Evolutionary conservation across 805 yeast genomes (phyloP).

Genomic region (Torulaspora maleeae): DNA sequence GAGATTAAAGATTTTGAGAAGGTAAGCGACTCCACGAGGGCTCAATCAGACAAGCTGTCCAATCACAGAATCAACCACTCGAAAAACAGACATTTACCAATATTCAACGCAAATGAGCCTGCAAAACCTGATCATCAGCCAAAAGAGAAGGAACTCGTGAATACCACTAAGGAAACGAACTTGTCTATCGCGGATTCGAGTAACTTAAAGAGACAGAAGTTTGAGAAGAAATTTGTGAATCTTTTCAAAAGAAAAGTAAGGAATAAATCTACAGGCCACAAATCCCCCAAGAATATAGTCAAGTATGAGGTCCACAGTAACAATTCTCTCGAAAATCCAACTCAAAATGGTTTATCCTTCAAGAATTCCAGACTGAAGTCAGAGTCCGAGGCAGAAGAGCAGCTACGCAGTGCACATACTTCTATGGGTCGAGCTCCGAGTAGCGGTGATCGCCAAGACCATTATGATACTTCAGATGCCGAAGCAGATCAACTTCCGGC

Average conservation of each 20-base stretch:
- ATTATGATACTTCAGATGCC: background rate
- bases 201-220: conserved; percentile 10
- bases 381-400: conserved; percentile 11
- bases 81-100: conserved; percentile 36
- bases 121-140: background rate
- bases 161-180: background rate
- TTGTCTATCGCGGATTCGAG: conserved; percentile 1
- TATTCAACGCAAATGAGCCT: conserved; percentile 11
- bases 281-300: background rate
- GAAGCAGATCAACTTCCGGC: conserved; percentile 8
- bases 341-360: conserved; percentile 12
- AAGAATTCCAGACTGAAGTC: conserved; percentile 10
- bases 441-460: background rate
- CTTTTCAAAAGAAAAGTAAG: conserved; percentile 17
- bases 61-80: conserved; percentile 32
- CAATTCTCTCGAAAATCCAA: conserved; percentile 10
- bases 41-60: conserved; percentile 9
- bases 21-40: conserved; percentile 6
- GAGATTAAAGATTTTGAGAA: conserved; percentile 12
- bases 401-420: background rate
- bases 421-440: background rate
- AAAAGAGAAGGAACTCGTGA: background rate
- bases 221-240: conserved; percentile 28
- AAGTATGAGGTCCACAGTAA: conserved; percentile 10
- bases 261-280: conserved; percentile 3